Evolutionary conservation across 257 asterid species (phyloP).

Genomic region (Solanum piurae): DNA sequence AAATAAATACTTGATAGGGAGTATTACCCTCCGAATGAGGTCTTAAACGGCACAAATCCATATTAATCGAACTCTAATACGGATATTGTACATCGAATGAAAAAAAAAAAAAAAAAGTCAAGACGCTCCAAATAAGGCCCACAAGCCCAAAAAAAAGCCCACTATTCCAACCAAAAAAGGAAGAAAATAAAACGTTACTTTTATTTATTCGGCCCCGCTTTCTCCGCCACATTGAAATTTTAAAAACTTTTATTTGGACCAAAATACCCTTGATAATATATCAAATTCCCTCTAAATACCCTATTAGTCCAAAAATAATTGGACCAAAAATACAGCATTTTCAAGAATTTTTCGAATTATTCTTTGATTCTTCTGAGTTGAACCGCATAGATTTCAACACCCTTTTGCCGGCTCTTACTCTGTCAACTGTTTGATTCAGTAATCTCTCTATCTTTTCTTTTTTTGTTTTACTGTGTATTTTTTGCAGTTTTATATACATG

Average conservation of each 20-base stretch:
- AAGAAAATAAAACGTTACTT: constrained; percentile 26
- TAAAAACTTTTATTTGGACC: constrained; percentile 22
- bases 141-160: constrained; percentile 6
- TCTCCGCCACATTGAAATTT: constrained; percentile 50
- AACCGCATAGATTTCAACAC: neutral
- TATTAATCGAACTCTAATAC: neutral
- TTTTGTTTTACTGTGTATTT: neutral
- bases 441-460: neutral
- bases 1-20: neutral
- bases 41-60: rapidly evolving
- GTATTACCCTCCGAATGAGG: neutral
- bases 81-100: rapidly evolving
- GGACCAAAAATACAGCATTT: neutral
- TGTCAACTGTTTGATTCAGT: constrained; percentile 12
- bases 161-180: neutral
- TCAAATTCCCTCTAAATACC: neutral
- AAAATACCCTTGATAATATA: constrained; percentile 18
- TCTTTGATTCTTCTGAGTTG: neutral
- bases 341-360: neutral
- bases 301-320: neutral
- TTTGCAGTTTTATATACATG: neutral
- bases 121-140: constrained; percentile 8
- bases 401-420: constrained; percentile 9
- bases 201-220: neutral
- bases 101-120: neutral